A percentile compares a stretch with the other conserved stretches of the same genome.
phyloP scores from a whole-genome alignment of 139 green algal species.

The Tetradesmus lagerheimii region DNA sequence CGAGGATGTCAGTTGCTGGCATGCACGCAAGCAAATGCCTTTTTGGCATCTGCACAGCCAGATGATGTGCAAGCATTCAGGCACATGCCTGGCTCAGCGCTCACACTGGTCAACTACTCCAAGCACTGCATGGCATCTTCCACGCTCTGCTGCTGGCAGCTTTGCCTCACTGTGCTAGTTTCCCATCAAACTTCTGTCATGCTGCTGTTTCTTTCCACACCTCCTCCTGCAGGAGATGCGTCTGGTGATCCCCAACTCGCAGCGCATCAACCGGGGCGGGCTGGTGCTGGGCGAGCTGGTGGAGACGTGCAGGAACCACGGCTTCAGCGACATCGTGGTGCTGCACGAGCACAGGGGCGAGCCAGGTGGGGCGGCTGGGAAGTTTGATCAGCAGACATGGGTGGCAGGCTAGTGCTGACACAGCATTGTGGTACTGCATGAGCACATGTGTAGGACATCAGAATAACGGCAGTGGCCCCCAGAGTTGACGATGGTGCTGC shows the following conservation, averaged over 20 bases:
- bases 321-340: slow-evolving; percentile 97
- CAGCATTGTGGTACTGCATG: too few relatives aligned
- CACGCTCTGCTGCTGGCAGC: background rate
- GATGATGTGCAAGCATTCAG: background rate
- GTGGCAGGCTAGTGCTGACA: background rate
- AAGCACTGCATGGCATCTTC: background rate
- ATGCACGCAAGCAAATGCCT: background rate
- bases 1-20: too few relatives aligned
- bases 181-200: too few relatives aligned
- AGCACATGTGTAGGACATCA: too few relatives aligned
- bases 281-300: slow-evolving; percentile 91
- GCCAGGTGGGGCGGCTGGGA: slow-evolving; percentile 67
- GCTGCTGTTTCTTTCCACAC: background rate
- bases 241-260: slow-evolving; percentile 93
- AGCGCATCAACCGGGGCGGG: slow-evolving; percentile 90
- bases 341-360: slow-evolving; percentile 98
- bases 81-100: too few relatives aligned
- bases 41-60: background rate
- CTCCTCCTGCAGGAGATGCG: slow-evolving; percentile 87
- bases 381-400: too few relatives aligned
- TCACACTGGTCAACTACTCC: too few relatives aligned
- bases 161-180: background rate
- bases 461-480: too few relatives aligned
- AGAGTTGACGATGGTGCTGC: too few relatives aligned
- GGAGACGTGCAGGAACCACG: slow-evolving; percentile 86